A percentile compares a stretch with the other conserved stretches of the same genome.
Conservation (phyloP, 1,139 yeast genomes). For the Martiniozyma asiatica region DNA sequence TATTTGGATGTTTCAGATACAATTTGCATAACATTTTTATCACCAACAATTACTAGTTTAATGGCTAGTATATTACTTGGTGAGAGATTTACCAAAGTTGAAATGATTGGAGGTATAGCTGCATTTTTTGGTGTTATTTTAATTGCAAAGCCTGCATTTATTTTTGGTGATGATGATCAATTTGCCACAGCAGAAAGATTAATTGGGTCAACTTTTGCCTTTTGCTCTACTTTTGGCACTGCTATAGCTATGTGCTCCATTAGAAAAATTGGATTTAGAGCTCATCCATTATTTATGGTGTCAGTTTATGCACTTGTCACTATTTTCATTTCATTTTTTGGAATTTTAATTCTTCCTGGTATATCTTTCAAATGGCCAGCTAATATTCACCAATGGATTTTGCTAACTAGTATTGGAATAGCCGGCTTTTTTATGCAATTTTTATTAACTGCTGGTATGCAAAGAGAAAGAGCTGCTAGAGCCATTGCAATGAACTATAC, state of each 20-base stretch:
- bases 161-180: slow-evolving; percentile 27
- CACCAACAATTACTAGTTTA: slow-evolving; percentile 68
- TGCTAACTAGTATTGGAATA: slow-evolving; percentile 51
- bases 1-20: slow-evolving; percentile 57
- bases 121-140: slow-evolving; percentile 68
- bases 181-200: slow-evolving; percentile 18
- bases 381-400: slow-evolving; percentile 48
- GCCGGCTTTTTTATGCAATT: slow-evolving; percentile 79
- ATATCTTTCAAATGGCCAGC: slow-evolving; percentile 51
- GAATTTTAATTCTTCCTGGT: slow-evolving; percentile 50
- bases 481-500: slow-evolving; percentile 68
- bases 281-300: slow-evolving; percentile 73
- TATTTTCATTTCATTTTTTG: slow-evolving; percentile 40
- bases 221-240: slow-evolving; percentile 63
- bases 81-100: slow-evolving; percentile 54
- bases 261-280: slow-evolving; percentile 61
- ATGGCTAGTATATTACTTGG: slow-evolving; percentile 57
- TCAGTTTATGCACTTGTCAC: slow-evolving; percentile 61
- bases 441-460: slow-evolving; percentile 71
- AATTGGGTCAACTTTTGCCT: slow-evolving; percentile 51
- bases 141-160: slow-evolving; percentile 71
- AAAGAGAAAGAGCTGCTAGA: slow-evolving; percentile 67
- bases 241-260: slow-evolving; percentile 60
- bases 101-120: slow-evolving; percentile 55
- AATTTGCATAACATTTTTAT: slow-evolving; percentile 64